These are phyloP conservation scores for Leccinellum albellum DNA, from an alignment of 768 basidiomycete species.

Conservation along the genomic window DNA sequence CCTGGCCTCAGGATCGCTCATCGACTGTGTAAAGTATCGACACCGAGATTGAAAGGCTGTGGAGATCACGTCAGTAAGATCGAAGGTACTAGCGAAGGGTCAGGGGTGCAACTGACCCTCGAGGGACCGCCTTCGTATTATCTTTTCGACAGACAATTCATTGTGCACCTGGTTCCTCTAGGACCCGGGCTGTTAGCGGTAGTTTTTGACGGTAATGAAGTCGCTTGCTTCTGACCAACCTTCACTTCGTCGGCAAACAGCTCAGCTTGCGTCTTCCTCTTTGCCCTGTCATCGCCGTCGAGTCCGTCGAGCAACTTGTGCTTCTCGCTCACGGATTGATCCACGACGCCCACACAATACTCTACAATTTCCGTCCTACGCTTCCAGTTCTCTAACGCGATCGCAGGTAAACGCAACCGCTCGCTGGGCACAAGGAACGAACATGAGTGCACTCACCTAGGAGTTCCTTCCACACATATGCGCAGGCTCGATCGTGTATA, in stretches of 20 bases:
- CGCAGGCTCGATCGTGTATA: constrained; percentile 72
- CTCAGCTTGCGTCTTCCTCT: constrained; percentile 51
- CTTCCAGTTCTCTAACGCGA: constrained; percentile 58
- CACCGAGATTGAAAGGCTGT: constrained; percentile 78
- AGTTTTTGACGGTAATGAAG: constrained; percentile 30
- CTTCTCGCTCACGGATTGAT: constrained; percentile 58
- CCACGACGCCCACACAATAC: constrained; percentile 71
- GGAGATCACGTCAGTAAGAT: constrained; percentile 16
- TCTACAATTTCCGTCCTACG: constrained; percentile 68
- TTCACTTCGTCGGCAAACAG: constrained; percentile 68
- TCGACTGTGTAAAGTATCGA: constrained; percentile 70
- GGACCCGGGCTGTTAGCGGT: constrained; percentile 23
- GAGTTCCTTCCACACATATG: constrained; percentile 73
- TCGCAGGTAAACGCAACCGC: constrained; percentile 20
- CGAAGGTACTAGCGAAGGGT: constrained; percentile 10
- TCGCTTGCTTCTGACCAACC: constrained; percentile 44
- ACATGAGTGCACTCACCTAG: constrained; percentile 50
- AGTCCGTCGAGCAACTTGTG: constrained; percentile 41
- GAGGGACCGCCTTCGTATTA: constrained; percentile 64
- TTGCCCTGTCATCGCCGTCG: constrained; percentile 41
- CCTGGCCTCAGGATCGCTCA: constrained; percentile 52
- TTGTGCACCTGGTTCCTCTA: constrained; percentile 74
- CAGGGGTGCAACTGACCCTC: constrained; percentile 50
- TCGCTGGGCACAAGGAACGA: constrained; percentile 12
- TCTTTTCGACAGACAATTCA: constrained; percentile 68